Conservation (phyloP, 306 rosid genomes). For the Echinosophora koreensis region DNA sequence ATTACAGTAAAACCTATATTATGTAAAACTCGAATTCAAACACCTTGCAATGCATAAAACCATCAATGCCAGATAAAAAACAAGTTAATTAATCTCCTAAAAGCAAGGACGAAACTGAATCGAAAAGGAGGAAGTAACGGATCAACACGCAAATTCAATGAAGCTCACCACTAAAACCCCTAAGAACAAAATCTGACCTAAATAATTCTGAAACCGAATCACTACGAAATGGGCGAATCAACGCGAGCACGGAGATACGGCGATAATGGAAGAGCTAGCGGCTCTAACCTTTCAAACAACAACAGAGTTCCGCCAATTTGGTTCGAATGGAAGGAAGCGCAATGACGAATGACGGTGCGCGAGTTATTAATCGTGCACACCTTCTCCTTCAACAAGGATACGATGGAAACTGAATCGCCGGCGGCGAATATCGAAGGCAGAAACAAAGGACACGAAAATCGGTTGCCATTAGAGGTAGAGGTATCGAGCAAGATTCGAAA, state of each 20-base stretch:
- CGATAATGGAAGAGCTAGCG: slow-evolving; percentile 50
- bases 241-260: neutral
- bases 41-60: slow-evolving; percentile 49
- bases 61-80: slow-evolving; percentile 42
- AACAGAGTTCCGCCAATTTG: slow-evolving; percentile 45
- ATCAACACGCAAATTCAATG: slow-evolving; percentile 66
- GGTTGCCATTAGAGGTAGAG: slow-evolving; percentile 33
- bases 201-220: slow-evolving; percentile 56
- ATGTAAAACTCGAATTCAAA: slow-evolving; percentile 43
- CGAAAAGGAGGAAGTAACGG: slow-evolving; percentile 53
- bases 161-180: slow-evolving; percentile 72
- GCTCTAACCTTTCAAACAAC: slow-evolving; percentile 63
- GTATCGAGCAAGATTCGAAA: slow-evolving; percentile 31
- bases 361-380: slow-evolving; percentile 61
- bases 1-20: slow-evolving; percentile 44
- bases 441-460: slow-evolving; percentile 34
- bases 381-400: slow-evolving; percentile 50
- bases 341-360: slow-evolving; percentile 46
- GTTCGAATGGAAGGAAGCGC: slow-evolving; percentile 43
- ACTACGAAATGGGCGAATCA: slow-evolving; percentile 59
- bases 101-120: slow-evolving; percentile 48
- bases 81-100: slow-evolving; percentile 46
- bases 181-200: slow-evolving; percentile 43
- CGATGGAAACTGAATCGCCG: slow-evolving; percentile 63
- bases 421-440: slow-evolving; percentile 26